Evolutionary conservation across 306 rosid genomes (phyloP).

Genomic region (apple (Malus domestica)): DNA sequence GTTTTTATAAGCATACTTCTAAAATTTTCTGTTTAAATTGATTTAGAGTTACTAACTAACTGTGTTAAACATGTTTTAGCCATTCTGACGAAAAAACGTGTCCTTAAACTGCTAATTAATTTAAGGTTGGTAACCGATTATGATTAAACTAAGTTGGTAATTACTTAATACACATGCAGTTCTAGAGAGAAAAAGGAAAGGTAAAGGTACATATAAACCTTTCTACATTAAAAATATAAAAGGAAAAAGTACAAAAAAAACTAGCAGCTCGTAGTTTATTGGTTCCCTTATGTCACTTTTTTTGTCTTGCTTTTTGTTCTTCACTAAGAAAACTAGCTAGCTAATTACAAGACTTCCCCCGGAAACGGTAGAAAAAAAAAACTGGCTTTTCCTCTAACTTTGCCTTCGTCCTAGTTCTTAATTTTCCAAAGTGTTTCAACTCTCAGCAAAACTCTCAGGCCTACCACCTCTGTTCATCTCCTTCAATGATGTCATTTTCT

Average conservation of each 20-base stretch:
- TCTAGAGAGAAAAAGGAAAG: not conserved
- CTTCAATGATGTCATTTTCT: slow-evolving; percentile 15
- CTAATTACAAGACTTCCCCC: not conserved
- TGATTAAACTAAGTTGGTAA: not conserved
- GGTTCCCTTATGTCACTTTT: slow-evolving; percentile 21
- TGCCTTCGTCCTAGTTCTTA: slow-evolving; percentile 25
- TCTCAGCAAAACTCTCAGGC: slow-evolving; percentile 9
- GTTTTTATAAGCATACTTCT: not conserved
- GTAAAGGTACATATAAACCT: not conserved
- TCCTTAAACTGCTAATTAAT: not conserved
- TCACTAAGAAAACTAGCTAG: slow-evolving; percentile 29
- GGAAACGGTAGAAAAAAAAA: slow-evolving; percentile 1
- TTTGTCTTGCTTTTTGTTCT: slow-evolving; percentile 32
- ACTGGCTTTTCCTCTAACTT: slow-evolving; percentile 33
- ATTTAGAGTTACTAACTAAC: not conserved
- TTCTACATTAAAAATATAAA: slow-evolving; percentile 27
- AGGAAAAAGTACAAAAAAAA: slow-evolving; percentile 2
- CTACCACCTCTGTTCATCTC: slow-evolving; percentile 9
- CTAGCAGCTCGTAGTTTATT: slow-evolving; percentile 31
- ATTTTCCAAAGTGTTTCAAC: not conserved
- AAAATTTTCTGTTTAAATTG: not conserved
- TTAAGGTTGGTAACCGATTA: not conserved
- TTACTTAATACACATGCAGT: not conserved
- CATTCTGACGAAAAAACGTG: not conserved
- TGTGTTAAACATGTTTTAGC: not conserved